Evolutionary conservation across 179 eudicot genomes (phyloP).

Genomic region (Patellifolia procumbens): DNA sequence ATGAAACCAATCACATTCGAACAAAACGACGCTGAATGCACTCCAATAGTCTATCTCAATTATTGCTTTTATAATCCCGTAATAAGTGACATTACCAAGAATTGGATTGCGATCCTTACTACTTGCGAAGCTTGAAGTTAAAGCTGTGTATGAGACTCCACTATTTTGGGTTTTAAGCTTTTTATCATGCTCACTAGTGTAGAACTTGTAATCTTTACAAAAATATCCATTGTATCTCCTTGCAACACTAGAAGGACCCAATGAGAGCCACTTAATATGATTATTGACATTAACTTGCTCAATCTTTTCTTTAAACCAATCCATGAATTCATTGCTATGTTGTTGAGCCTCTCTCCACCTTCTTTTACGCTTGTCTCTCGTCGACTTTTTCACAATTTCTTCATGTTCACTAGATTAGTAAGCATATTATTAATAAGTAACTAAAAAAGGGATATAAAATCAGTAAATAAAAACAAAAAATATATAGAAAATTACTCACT

Average conservation of each 20-base stretch:
- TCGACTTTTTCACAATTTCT: background rate
- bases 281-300: background rate
- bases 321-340: background rate
- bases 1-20: conserved; percentile 1
- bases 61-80: background rate
- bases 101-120: background rate
- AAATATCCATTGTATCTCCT: background rate
- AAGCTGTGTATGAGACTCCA: background rate
- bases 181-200: background rate
- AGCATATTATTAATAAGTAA: background rate
- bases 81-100: background rate
- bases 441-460: background rate
- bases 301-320: conserved; percentile 5
- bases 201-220: conserved; percentile 1
- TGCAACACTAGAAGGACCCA: conserved; percentile 1
- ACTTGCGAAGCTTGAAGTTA: background rate
- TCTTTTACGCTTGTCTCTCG: background rate
- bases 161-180: background rate
- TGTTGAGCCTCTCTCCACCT: background rate
- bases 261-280: background rate
- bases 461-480: background rate
- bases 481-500: background rate
- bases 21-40: background rate
- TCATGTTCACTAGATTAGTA: conserved; percentile 1
- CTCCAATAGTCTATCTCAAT: background rate